Evolutionary conservation across 441 rosid species (phyloP), one percentile per base, ranked within the genome.

Genomic region (Populus trichocarpa): DNA sequence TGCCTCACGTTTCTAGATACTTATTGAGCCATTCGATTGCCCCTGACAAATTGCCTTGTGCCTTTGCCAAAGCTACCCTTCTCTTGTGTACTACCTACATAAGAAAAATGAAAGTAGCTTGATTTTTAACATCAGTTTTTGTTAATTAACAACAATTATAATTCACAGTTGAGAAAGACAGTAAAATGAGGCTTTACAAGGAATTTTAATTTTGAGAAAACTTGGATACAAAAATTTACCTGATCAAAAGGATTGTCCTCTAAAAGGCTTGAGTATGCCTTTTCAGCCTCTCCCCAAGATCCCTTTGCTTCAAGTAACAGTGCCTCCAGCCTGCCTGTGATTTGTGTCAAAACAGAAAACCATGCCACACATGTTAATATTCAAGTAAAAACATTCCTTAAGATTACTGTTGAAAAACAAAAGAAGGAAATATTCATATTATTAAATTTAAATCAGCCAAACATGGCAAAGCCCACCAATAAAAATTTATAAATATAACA

Each of bases 281-380:
- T 93, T 77, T 89, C 98, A 53, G 99, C 98, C 89, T 93, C 95
- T 80, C 84, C 86, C 98, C 95, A 96, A 50, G 88, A 86, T 71
- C 96, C 98, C 89, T 93, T 96, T 71, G 97, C 98, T 88, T 96
- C 99, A 75, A 93, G 92, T 76, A 96, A 64, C 91, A 96, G 83
- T 2, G 87, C 98, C 80, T 92, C 97, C 73, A 96, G 90, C 81
- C 90, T 88, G 75, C 98, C 99, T 96, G 90, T 67, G 70, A 84
- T 81, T 71, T 42, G 71, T 72, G 59, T 50, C 8, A 50, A 50
- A 50, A 50, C n/a, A 50, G 59, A 5, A 14, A 50, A 50, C 59
- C 59, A 50, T 50, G n/a, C 59, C 59, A 50, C n/a, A 5, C 59
- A 46, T 46, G 59, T 50, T 50, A 50, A 50, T 16, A 50, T 50